These are phyloP conservation scores for Cercospora brassicicola DNA, from an alignment of 2,329 filamentous ascomycete species.

Conservation along the genomic window DNA sequence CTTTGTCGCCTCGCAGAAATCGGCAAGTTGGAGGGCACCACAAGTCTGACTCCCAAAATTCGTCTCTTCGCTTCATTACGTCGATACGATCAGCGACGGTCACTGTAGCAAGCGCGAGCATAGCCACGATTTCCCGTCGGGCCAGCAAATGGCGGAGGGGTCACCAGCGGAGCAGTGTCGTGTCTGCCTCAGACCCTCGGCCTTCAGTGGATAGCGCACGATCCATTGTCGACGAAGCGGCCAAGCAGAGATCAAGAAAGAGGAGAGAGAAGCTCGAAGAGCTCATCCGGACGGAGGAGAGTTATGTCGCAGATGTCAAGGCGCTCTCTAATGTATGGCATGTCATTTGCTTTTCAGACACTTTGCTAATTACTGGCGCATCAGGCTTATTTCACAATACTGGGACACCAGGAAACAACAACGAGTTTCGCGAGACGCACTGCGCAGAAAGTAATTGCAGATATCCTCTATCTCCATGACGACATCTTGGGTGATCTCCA, in stretches of 20 bases:
- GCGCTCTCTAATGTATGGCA: slow-evolving; percentile 75
- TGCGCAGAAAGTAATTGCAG: slow-evolving; percentile 49
- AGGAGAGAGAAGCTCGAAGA: slow-evolving; percentile 81
- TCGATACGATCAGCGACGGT: slow-evolving; percentile 77
- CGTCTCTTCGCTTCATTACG: slow-evolving; percentile 77
- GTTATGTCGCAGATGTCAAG: slow-evolving; percentile 83
- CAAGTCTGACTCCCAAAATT: slow-evolving; percentile 61
- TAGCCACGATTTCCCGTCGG: slow-evolving; percentile 61
- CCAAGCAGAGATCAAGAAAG: slow-evolving; percentile 70
- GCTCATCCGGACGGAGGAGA: slow-evolving; percentile 79
- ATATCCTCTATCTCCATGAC: slow-evolving; percentile 81
- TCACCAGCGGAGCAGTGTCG: slow-evolving; percentile 57
- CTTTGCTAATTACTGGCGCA: background rate
- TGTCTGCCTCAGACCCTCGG: slow-evolving; percentile 67
- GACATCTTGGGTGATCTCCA: slow-evolving; percentile 75
- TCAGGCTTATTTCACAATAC: slow-evolving; percentile 48
- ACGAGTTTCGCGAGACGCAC: slow-evolving; percentile 32
- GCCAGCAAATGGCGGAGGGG: slow-evolving; percentile 59
- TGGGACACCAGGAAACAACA: slow-evolving; percentile 33
- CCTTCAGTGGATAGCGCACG: slow-evolving; percentile 59
- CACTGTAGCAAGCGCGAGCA: slow-evolving; percentile 72
- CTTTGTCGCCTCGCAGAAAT: slow-evolving; percentile 18
- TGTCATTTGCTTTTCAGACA: background rate
- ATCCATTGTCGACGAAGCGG: slow-evolving; percentile 63
- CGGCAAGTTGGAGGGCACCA: slow-evolving; percentile 35